These are phyloP conservation scores for Chytriomyces hyalinus DNA, from an alignment of 192 early-diverging fungal species.

Conservation along the genomic window DNA sequence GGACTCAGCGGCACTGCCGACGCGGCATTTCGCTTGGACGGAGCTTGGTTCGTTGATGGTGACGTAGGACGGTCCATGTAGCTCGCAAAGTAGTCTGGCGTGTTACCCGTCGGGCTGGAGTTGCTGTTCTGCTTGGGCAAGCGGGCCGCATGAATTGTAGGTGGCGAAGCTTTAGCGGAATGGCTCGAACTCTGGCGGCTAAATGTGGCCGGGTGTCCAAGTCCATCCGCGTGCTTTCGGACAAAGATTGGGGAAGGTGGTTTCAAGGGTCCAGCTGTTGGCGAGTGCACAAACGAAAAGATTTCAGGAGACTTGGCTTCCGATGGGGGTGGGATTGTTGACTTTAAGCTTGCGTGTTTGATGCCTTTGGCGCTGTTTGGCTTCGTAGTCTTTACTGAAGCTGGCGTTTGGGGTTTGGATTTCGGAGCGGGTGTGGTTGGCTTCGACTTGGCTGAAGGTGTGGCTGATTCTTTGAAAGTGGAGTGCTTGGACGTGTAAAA, in stretches of 20 bases:
- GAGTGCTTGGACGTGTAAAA: conserved; percentile 23
- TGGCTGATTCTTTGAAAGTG: not conserved
- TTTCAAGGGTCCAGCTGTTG: not conserved
- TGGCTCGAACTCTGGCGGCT: conserved; percentile 3
- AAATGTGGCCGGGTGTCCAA: not conserved
- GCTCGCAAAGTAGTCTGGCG: conserved; percentile 19
- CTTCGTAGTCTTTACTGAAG: not conserved
- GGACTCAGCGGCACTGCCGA: not conserved
- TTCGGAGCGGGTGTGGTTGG: conserved; percentile 5
- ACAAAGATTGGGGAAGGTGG: not conserved
- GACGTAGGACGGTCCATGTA: conserved; percentile 17
- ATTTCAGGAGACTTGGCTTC: conserved; percentile 27
- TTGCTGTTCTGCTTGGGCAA: conserved; percentile 1
- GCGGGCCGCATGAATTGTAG: not conserved
- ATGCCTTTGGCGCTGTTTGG: not conserved
- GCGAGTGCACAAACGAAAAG: conserved; percentile 10
- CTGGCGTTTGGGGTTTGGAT: not conserved
- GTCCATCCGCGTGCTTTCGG: not conserved
- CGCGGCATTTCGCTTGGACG: not conserved
- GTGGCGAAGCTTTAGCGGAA: not conserved
- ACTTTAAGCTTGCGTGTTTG: conserved; percentile 22
- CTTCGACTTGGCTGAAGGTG: not conserved
- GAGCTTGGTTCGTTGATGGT: too few relatives aligned
- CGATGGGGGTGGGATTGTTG: conserved; percentile 10
- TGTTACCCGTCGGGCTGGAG: conserved; percentile 13